Conservation (phyloP, 2,329 filamentous ascomycete species). For the Madurella mycetomatis region DNA sequence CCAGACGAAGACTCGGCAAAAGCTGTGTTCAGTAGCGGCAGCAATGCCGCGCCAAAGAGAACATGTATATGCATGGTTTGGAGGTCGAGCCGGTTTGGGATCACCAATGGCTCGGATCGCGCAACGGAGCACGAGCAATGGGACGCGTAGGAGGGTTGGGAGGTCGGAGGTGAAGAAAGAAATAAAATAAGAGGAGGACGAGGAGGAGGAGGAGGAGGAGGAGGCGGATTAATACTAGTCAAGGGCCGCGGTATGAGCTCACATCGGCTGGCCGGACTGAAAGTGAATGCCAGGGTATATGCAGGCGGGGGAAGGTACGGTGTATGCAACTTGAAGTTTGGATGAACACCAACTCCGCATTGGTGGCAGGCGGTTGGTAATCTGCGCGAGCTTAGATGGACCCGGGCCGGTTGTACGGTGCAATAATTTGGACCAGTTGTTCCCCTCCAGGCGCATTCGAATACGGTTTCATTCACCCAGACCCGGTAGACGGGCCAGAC, state of each 20-base stretch:
- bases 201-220: background rate
- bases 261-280: background rate
- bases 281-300: background rate
- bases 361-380: background rate
- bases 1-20: conserved; percentile 14
- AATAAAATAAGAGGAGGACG: background rate
- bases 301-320: background rate
- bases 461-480: background rate
- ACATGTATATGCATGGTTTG: background rate
- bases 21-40: conserved; percentile 32
- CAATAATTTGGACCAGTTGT: background rate
- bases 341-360: background rate
- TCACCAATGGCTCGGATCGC: background rate
- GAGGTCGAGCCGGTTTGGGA: background rate
- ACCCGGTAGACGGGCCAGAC: background rate
- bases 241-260: background rate
- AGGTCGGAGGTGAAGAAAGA: background rate
- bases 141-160: background rate
- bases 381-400: conserved; percentile 1
- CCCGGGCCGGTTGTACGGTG: background rate
- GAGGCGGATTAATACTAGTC: background rate
- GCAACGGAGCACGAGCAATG: background rate
- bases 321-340: background rate
- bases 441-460: background rate
- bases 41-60: conserved; percentile 26